These are phyloP conservation scores for Aspergillus sp. DNA, from an alignment of 2,329 filamentous ascomycete genomes.

Conservation along the genomic window DNA sequence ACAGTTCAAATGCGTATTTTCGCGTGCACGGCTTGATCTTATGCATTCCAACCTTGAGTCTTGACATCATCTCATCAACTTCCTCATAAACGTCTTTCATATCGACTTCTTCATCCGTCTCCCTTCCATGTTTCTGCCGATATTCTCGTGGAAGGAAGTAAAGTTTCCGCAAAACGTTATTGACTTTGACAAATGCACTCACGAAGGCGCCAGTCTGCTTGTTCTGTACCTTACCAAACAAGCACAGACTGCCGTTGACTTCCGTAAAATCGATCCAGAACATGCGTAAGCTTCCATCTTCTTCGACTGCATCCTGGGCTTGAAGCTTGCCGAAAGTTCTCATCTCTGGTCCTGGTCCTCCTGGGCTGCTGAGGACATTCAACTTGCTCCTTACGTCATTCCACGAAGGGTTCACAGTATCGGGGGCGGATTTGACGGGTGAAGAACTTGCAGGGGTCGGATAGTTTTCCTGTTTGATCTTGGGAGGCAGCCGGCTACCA, in stretches of 20 bases:
- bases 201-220: slow-evolving; percentile 71
- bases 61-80: slow-evolving; percentile 81
- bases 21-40: slow-evolving; percentile 86
- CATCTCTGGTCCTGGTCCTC: slow-evolving; percentile 57
- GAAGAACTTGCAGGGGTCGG: slow-evolving; percentile 72
- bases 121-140: slow-evolving; percentile 52
- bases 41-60: slow-evolving; percentile 76
- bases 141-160: slow-evolving; percentile 80
- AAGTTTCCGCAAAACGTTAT: slow-evolving; percentile 87
- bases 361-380: slow-evolving; percentile 73
- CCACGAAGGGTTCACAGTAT: slow-evolving; percentile 74
- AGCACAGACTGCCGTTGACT: slow-evolving; percentile 79
- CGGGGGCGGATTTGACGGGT: slow-evolving; percentile 55
- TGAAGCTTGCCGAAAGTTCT: slow-evolving; percentile 69
- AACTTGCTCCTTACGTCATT: slow-evolving; percentile 78
- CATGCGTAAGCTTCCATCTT: slow-evolving; percentile 83
- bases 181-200: slow-evolving; percentile 92
- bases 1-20: slow-evolving; percentile 93
- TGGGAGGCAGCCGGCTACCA: slow-evolving; percentile 70
- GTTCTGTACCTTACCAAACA: slow-evolving; percentile 94
- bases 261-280: slow-evolving; percentile 98
- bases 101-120: slow-evolving; percentile 69
- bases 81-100: slow-evolving; percentile 89
- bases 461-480: slow-evolving; percentile 61
- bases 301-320: slow-evolving; percentile 79